Base-by-base conservation (phyloP, 2,329 filamentous ascomycete species). In the Parafenestella ontariensis region DNA sequence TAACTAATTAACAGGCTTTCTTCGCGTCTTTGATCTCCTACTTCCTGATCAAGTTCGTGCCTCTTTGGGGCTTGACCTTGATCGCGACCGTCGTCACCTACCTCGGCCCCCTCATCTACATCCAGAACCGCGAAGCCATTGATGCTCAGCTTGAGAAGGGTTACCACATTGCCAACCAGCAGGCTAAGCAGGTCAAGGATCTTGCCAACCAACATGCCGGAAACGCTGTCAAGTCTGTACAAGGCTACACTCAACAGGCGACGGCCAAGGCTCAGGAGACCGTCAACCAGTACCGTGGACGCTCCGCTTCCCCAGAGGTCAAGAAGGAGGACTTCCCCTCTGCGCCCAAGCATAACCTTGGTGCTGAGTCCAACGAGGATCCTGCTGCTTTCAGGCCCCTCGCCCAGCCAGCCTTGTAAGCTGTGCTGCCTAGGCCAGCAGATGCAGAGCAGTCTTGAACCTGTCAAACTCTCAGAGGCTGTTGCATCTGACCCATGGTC, bases 1-100 rank as follows among this genome's bases (percentile, higher is more conserved):
- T 7, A 40, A 15, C 8, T 21, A 21, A 33, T 37, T 13, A 37
- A n/a, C 47, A 87, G 85, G 83, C 84, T 46, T 88, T 88, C 78
- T 68, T 80, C 58, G 79, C 85, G 26, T 79, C 85, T 31, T 79
- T 88, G 70, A 69, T 82, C 58, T 78, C 85, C 17, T 89, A 88
- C 79, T 87, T 82, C 80, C 78, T 88, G 64, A 85, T 88, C 78
- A 87, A 86, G 75, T 80, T 87, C 68, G 77, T 87, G 59, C 86
- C 86, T n/a, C 76, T 86, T 63, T 89, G 86, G 86, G 86, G 85
- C 26, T 77, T 89, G 61, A 76, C 82, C 49, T 76, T 88, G 60
- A 79, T 88, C 67, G 80, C 77, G 49, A 84, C 83, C 55, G 78
- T 79, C 51, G 72, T 83, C 60, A 75, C 83, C 68, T 89, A 85